Conservation (phyloP, 495 filamentous ascomycete species). For the Penicillium samsonianum region DNA sequence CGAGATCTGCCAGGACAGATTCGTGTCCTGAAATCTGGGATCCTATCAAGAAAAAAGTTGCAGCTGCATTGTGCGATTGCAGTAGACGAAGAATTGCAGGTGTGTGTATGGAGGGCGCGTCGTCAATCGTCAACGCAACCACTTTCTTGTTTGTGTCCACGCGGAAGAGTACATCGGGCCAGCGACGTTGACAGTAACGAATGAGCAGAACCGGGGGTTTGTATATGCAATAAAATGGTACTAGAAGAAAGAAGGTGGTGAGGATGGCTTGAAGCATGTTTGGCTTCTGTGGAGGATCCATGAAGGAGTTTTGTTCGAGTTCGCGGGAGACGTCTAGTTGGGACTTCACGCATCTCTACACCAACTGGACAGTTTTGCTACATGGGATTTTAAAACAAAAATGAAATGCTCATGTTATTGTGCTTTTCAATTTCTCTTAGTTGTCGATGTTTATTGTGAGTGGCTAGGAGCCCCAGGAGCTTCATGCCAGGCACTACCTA, state of each 20-base stretch:
- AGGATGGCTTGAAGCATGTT: constrained; percentile 50
- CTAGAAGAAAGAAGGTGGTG: constrained; percentile 47
- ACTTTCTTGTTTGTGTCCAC: constrained; percentile 57
- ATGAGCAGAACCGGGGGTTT: constrained; percentile 71
- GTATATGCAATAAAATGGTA: constrained; percentile 69
- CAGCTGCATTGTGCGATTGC: constrained; percentile 54
- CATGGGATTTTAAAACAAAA: neutral
- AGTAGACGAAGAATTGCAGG: constrained; percentile 67
- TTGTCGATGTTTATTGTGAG: neutral
- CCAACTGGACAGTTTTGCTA: neutral
- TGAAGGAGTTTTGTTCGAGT: neutral
- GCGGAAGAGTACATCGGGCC: constrained; percentile 76
- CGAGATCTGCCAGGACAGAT: constrained; percentile 57
- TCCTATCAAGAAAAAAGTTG: constrained; percentile 82
- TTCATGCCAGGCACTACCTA: neutral
- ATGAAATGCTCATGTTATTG: neutral
- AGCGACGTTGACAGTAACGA: constrained; percentile 63
- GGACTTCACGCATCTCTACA: neutral
- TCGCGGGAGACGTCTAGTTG: neutral
- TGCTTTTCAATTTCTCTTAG: neutral
- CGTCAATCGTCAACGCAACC: constrained; percentile 82
- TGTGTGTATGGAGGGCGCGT: constrained; percentile 75
- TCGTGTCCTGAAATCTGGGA: constrained; percentile 66
- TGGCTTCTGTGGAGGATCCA: neutral
- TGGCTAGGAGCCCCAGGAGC: neutral